Evolutionary conservation across 208 protist species (phyloP).

Genomic region (Lotmaria passim): DNA sequence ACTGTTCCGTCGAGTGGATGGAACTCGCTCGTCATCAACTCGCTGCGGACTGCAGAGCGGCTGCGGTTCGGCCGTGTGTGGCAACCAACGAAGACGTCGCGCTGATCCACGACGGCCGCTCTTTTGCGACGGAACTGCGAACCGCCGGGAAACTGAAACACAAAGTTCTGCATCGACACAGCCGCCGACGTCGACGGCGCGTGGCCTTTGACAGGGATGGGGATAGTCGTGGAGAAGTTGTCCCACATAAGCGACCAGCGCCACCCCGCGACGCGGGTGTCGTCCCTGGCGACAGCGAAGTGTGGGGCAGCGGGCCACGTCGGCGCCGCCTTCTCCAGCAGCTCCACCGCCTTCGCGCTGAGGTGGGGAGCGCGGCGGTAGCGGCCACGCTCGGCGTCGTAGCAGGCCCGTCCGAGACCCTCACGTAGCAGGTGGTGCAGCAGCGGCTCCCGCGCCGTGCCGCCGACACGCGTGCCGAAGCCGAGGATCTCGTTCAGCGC

Average conservation of each 20-base stretch:
- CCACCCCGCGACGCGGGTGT: slow-evolving; percentile 20
- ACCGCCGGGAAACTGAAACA: slow-evolving; percentile 60
- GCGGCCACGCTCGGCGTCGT: slow-evolving; percentile 6
- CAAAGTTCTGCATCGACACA: slow-evolving; percentile 47
- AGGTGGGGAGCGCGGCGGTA: slow-evolving; percentile 22
- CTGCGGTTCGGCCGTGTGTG: neutral
- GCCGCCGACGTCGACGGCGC: neutral
- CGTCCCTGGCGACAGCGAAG: neutral
- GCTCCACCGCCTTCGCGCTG: slow-evolving; percentile 8
- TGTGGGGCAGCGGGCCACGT: slow-evolving; percentile 17
- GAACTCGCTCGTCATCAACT: neutral
- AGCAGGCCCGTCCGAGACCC: slow-evolving; percentile 29
- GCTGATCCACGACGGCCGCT: neutral
- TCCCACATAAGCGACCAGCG: slow-evolving; percentile 63
- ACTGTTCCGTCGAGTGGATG: neutral
- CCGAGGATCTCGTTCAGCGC: slow-evolving; percentile 47
- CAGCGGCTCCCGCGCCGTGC: slow-evolving; percentile 37
- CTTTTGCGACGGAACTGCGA: slow-evolving; percentile 31
- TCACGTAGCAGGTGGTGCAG: slow-evolving; percentile 37
- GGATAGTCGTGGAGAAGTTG: slow-evolving; percentile 58
- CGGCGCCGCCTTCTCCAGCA: slow-evolving; percentile 24
- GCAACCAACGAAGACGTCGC: slow-evolving; percentile 21
- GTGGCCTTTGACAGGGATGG: slow-evolving; percentile 26
- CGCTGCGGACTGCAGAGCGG: neutral
- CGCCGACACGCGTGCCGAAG: slow-evolving; percentile 55